phyloP scores from a whole-genome alignment of 1,139 yeast genomes.

The Pichia sp. region DNA sequence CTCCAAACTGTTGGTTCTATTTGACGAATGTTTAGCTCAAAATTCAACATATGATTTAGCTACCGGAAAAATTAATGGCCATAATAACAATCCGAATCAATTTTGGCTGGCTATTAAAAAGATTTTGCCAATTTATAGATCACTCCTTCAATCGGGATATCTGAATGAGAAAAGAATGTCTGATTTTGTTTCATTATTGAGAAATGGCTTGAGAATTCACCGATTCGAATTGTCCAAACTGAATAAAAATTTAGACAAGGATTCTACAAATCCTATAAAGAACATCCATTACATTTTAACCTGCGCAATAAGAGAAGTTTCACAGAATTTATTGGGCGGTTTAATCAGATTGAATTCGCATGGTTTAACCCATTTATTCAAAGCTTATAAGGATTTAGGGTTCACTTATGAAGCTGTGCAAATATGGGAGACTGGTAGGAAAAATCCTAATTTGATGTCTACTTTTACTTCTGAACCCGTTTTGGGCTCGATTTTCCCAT shows the following conservation, averaged over 20 bases:
- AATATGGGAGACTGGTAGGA: constrained; percentile 40
- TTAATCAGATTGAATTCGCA: constrained; percentile 36
- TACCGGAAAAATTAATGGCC: constrained; percentile 20
- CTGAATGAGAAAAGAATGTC: constrained; percentile 34
- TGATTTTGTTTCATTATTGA: constrained; percentile 35
- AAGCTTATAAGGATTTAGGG: constrained; percentile 49
- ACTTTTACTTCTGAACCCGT: constrained; percentile 41
- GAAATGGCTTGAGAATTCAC: constrained; percentile 42
- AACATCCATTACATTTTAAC: constrained; percentile 39
- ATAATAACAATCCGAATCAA: constrained; percentile 17
- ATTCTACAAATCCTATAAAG: constrained; percentile 39
- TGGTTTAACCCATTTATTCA: constrained; percentile 49
- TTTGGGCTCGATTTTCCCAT: constrained; percentile 64
- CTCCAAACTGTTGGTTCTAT: constrained; percentile 14
- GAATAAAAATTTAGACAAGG: constrained; percentile 43
- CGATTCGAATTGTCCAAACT: constrained; percentile 39
- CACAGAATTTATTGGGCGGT: constrained; percentile 39
- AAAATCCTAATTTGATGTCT: constrained; percentile 19
- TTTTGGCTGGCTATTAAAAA: constrained; percentile 41
- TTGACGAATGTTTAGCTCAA: constrained; percentile 38
- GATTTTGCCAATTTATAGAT: constrained; percentile 40
- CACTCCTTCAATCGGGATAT: constrained; percentile 36
- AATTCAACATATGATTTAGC: constrained; percentile 29
- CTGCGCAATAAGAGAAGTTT: constrained; percentile 38
- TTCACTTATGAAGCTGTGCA: constrained; percentile 44